Conservation (phyloP, 768 basidiomycete genomes). For the Galerina marginata region DNA sequence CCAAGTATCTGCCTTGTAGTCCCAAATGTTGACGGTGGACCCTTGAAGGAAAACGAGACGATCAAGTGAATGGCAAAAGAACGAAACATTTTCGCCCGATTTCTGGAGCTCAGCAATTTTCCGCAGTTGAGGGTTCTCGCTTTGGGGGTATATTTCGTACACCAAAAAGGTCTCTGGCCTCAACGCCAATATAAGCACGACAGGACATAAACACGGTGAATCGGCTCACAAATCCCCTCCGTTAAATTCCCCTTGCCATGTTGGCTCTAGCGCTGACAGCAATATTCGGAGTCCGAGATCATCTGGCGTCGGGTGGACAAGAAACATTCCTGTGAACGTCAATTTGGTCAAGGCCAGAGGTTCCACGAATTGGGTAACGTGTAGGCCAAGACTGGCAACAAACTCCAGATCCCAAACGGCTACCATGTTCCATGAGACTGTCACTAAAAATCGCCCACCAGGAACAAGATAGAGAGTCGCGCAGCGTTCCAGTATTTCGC, state of each 20-base stretch:
- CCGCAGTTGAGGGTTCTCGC: conserved; percentile 3
- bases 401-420: conserved; percentile 35
- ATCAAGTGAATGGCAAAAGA: conserved; percentile 16
- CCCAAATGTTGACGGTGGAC: conserved; percentile 20
- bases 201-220: neutral
- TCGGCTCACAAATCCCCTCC: neutral
- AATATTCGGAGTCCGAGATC: conserved; percentile 19
- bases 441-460: conserved; percentile 37
- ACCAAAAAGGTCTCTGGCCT: conserved; percentile 2
- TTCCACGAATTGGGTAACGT: conserved; percentile 1
- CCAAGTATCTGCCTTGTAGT: conserved; percentile 18
- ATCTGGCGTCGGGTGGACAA: conserved; percentile 19
- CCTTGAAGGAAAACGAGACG: conserved; percentile 14
- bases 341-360: conserved; percentile 14
- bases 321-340: neutral
- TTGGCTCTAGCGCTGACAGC: neutral
- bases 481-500: conserved; percentile 3
- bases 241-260: neutral
- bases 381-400: conserved; percentile 5
- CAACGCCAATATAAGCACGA: neutral
- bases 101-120: conserved; percentile 9
- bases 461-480: conserved; percentile 29
- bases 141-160: conserved; percentile 20
- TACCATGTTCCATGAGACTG: conserved; percentile 16
- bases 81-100: neutral